phyloP scores from a whole-genome alignment of 106 monocot species.

The Alisma plantagoaquatica region DNA sequence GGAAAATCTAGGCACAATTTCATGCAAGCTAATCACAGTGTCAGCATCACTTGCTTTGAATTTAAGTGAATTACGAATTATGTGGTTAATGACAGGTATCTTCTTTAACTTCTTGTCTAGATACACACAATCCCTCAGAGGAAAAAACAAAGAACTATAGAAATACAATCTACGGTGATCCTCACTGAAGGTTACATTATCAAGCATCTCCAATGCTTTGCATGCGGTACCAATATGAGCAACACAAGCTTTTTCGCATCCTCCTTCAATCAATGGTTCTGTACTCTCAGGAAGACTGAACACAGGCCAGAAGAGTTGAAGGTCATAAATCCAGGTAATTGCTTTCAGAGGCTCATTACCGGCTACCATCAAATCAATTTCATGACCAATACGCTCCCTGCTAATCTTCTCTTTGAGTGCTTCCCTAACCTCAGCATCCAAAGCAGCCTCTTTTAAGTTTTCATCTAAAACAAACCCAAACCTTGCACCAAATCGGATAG shows the following conservation, averaged over 20 bases:
- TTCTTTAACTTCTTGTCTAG: slow-evolving; percentile 63
- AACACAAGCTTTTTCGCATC: slow-evolving; percentile 39
- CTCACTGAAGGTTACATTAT: slow-evolving; percentile 34
- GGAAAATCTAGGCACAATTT: slow-evolving; percentile 47
- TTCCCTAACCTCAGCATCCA: slow-evolving; percentile 70
- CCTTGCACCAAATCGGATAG: slow-evolving; percentile 98
- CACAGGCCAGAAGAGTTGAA: slow-evolving; percentile 67
- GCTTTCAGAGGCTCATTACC: slow-evolving; percentile 74
- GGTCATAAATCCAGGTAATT: slow-evolving; percentile 54
- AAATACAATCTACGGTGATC: slow-evolving; percentile 70
- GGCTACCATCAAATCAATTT: slow-evolving; percentile 93
- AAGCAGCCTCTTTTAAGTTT: slow-evolving; percentile 71
- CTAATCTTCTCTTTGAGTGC: slow-evolving; percentile 84
- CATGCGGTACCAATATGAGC: slow-evolving; percentile 67
- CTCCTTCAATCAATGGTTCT: slow-evolving; percentile 37
- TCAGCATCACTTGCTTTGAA: slow-evolving; percentile 81
- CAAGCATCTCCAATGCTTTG: slow-evolving; percentile 43
- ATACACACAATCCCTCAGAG: slow-evolving; percentile 45
- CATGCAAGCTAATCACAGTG: slow-evolving; percentile 57
- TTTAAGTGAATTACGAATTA: slow-evolving; percentile 76
- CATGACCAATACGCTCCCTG: slow-evolving; percentile 96
- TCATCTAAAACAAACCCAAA: slow-evolving; percentile 76
- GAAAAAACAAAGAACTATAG: slow-evolving; percentile 67
- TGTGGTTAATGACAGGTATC: slow-evolving; percentile 55
- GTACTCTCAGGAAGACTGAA: slow-evolving; percentile 55